phyloP scores from a whole-genome alignment of 2,329 filamentous ascomycete genomes.

The Purpureocillium takamizusanense region DNA sequence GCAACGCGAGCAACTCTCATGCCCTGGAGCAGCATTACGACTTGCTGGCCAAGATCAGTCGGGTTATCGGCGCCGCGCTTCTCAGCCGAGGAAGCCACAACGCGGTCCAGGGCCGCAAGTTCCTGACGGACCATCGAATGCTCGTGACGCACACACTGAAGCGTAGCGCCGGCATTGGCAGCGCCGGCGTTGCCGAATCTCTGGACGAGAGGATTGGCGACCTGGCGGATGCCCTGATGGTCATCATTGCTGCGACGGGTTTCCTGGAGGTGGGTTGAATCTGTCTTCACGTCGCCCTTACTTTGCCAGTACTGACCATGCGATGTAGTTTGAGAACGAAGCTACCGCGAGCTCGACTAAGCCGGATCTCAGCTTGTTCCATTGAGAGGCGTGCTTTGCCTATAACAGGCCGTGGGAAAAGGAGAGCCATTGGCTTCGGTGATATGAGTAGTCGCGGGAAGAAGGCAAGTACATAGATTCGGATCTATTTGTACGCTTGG shows the following conservation, averaged over 20 bases:
- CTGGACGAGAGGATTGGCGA: slow-evolving; percentile 60
- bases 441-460: too few species aligned
- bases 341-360: slow-evolving; percentile 21
- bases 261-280: slow-evolving; percentile 68
- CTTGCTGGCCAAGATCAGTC: slow-evolving; percentile 69
- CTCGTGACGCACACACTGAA: slow-evolving; percentile 88
- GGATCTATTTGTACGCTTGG: background rate
- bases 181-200: slow-evolving; percentile 22
- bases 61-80: slow-evolving; percentile 74
- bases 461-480: too few species aligned
- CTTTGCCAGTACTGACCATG: slow-evolving; percentile 8
- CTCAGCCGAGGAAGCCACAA: slow-evolving; percentile 77
- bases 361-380: slow-evolving; percentile 27
- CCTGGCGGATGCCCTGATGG: slow-evolving; percentile 75
- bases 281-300: background rate
- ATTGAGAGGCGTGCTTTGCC: slow-evolving; percentile 15
- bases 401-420: too few species aligned
- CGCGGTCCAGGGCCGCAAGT: slow-evolving; percentile 67
- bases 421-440: too few species aligned
- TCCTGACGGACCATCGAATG: slow-evolving; percentile 73
- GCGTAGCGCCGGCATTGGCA: slow-evolving; percentile 70
- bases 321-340: slow-evolving; percentile 30
- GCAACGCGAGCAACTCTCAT: slow-evolving; percentile 59
- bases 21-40: slow-evolving; percentile 77
- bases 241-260: slow-evolving; percentile 71